Percentiles rank a stretch among this genome's conserved stretches.
phyloP scores from a whole-genome alignment of 2,329 filamentous ascomycete species.

The Aspergillus jensenii region DNA sequence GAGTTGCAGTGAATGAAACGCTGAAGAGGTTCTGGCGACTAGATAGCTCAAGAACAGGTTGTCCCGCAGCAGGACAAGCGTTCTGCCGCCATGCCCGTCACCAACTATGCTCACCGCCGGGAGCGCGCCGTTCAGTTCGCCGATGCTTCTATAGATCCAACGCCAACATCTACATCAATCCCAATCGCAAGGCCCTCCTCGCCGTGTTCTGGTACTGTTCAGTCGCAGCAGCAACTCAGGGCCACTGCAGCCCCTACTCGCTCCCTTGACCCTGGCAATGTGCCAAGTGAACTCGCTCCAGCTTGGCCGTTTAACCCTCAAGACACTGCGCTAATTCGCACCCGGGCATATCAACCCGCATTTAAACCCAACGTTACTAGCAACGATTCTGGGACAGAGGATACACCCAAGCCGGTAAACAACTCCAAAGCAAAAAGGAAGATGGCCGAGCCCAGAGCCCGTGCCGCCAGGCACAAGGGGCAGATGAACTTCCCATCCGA shows the following conservation, averaged over 20 bases:
- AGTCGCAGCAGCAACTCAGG: conserved; percentile 1
- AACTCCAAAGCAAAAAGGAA: conserved; percentile 9
- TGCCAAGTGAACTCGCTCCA: conserved; percentile 16
- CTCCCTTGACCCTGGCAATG: conserved; percentile 19
- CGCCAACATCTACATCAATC: conserved; percentile 2
- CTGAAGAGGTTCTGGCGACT: background rate
- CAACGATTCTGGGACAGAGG: background rate
- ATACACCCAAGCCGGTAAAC: background rate
- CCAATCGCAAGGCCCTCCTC: background rate
- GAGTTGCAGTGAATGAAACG: background rate
- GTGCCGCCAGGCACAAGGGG: conserved; percentile 75
- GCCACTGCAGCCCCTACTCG: background rate
- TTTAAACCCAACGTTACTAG: conserved; percentile 13
- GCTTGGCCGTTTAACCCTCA: conserved; percentile 23
- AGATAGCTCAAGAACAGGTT: background rate
- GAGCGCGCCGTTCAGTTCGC: background rate
- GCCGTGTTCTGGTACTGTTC: background rate
- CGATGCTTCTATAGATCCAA: background rate
- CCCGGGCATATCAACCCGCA: conserved; percentile 22
- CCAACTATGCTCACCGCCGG: conserved; percentile 18
- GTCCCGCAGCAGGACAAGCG: conserved; percentile 14
- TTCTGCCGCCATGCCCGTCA: conserved; percentile 20
- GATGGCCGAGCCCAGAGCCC: conserved; percentile 73
- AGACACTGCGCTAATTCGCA: conserved; percentile 23
- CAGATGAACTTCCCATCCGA: conserved; percentile 78